phyloP scores from a whole-genome alignment of 2,329 filamentous ascomycete species.

The Penicillium sp. region DNA sequence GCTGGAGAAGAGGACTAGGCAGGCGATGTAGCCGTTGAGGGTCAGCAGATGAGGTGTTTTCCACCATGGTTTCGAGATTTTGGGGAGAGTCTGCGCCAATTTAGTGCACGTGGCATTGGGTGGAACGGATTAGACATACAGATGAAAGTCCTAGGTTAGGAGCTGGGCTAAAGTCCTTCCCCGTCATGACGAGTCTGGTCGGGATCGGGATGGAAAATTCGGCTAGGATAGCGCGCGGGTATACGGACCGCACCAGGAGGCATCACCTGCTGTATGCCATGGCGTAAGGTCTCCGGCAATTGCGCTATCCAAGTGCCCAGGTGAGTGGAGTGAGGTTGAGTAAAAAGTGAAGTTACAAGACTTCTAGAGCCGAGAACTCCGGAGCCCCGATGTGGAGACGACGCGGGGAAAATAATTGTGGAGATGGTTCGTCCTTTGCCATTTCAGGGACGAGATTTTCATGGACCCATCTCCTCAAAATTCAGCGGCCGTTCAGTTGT shows the following conservation, averaged over 20 bases:
- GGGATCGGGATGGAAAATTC: neutral
- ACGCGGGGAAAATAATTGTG: constrained; percentile 5
- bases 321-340: neutral
- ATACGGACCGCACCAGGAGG: neutral
- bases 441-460: neutral
- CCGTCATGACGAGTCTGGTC: neutral
- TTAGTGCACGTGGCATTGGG: neutral
- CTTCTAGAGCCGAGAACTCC: neutral
- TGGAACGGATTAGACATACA: neutral
- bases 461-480: neutral
- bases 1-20: neutral
- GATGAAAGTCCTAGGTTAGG: neutral
- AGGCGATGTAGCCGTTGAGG: neutral
- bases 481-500: too few relatives aligned
- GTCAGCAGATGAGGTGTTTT: constrained; percentile 3
- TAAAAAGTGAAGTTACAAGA: neutral
- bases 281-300: neutral
- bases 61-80: constrained; percentile 5
- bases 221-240: neutral
- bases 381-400: neutral
- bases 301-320: neutral
- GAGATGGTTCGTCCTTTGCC: neutral
- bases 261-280: neutral
- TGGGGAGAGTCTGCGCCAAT: neutral
- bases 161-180: neutral